Conservation (phyloP, 2,329 filamentous ascomycete species). For the Cladosporium oxysporum region DNA sequence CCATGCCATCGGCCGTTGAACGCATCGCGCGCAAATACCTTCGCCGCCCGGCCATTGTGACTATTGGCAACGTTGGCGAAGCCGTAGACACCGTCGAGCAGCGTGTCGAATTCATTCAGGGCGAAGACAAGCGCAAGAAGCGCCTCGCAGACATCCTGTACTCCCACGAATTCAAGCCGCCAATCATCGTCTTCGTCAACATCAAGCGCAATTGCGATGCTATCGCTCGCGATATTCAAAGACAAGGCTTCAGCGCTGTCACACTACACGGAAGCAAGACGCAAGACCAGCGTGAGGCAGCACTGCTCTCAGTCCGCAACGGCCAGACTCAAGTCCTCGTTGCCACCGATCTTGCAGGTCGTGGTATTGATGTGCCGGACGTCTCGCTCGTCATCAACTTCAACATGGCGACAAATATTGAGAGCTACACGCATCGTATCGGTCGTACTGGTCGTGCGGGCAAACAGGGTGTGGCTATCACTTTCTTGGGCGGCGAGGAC, state of each 20-base stretch:
- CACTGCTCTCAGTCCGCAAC: conserved; percentile 78
- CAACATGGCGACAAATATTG: conserved; percentile 94
- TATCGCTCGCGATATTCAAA: conserved; percentile 89
- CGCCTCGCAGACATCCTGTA: conserved; percentile 86
- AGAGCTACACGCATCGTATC: conserved; percentile 94
- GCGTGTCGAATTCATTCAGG: conserved; percentile 84
- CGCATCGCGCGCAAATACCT: conserved; percentile 97
- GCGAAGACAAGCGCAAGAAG: conserved; percentile 96
- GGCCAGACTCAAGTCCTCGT: conserved; percentile 85
- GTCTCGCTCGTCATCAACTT: conserved; percentile 96
- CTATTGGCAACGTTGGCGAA: conserved; percentile 91
- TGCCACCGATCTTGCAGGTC: conserved; percentile 89
- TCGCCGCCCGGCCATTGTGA: conserved; percentile 87
- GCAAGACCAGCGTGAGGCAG: conserved; percentile 95
- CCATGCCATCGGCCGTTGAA: conserved; percentile 90
- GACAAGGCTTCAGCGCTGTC: conserved; percentile 86
- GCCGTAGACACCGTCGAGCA: conserved; percentile 98
- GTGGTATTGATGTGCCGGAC: conserved; percentile 96
- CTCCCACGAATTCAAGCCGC: conserved; percentile 76
- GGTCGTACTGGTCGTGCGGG: conserved; percentile 96
- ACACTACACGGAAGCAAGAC: conserved; percentile 95
- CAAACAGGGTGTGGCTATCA: conserved; percentile 94
- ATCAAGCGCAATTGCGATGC: conserved; percentile 99
- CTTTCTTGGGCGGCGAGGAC: conserved; percentile 91
- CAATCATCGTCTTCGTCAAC: conserved; percentile 99